Evolutionary conservation across 768 basidiomycete genomes (phyloP).

Genomic region (Amanita muscaria): DNA sequence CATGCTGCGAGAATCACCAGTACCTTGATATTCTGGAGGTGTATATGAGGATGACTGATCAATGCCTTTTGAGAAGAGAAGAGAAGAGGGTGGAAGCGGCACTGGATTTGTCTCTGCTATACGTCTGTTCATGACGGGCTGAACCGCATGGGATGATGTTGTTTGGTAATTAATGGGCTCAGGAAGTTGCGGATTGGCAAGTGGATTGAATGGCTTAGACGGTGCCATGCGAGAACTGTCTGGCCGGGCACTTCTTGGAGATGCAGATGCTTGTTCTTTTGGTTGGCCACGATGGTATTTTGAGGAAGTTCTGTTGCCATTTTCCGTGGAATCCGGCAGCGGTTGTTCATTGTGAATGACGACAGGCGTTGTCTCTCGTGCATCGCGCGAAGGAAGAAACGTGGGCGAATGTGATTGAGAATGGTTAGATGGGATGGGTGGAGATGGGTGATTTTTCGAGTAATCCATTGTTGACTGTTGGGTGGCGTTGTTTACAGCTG

Average conservation of each 20-base stretch:
- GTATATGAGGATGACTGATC: not conserved
- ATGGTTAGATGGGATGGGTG: not conserved
- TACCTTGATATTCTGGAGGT: not conserved
- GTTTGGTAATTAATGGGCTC: not conserved
- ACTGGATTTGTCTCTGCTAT: not conserved
- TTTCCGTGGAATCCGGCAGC: not conserved
- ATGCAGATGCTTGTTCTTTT: not conserved
- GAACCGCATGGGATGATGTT: not conserved
- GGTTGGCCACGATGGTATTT: not conserved
- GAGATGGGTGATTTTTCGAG: conserved; percentile 1
- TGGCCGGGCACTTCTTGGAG: not conserved
- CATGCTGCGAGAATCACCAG: not conserved
- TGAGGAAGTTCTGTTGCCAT: not conserved
- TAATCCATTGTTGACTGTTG: not conserved
- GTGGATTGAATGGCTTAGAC: not conserved
- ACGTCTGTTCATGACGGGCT: not conserved
- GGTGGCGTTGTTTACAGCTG: not conserved
- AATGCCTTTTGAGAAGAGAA: not conserved
- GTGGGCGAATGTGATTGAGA: not conserved
- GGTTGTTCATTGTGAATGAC: not conserved
- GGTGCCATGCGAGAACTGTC: not conserved
- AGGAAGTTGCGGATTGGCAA: not conserved
- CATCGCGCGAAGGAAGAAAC: not conserved
- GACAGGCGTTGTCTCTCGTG: not conserved
- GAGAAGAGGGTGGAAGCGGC: not conserved